A percentile compares a stretch with the other conserved stretches of the same genome.
phyloP scores from a whole-genome alignment of 305 asterid species.

The Ilex paraguariensis region DNA sequence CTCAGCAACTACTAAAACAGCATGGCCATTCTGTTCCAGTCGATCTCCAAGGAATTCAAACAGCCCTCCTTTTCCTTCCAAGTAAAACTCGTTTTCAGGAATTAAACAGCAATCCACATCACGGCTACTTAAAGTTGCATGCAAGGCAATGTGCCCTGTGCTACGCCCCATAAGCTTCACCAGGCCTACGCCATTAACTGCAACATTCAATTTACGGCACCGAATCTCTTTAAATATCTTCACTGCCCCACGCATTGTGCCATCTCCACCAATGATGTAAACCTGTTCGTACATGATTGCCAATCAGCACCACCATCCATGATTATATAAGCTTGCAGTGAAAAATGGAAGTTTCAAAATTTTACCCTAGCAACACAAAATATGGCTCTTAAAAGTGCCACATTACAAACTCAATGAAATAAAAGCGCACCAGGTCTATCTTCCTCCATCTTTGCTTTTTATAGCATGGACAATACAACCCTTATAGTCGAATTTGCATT shows the following conservation, averaged over 20 bases:
- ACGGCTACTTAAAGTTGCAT: conserved; percentile 74
- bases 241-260: conserved; percentile 75
- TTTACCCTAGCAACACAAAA: too few relatives aligned
- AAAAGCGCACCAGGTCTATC: too few relatives aligned
- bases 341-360: too few relatives aligned
- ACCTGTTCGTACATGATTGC: conserved; percentile 21
- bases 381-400: too few relatives aligned
- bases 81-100: conserved; percentile 63
- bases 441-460: too few relatives aligned
- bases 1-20: conserved; percentile 68
- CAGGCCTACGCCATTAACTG: conserved; percentile 65
- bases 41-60: conserved; percentile 46
- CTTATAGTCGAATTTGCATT: too few relatives aligned
- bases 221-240: conserved; percentile 54
- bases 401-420: too few relatives aligned
- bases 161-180: conserved; percentile 92
- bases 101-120: conserved; percentile 81
- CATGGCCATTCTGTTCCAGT: conserved; percentile 49
- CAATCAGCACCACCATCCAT: too few relatives aligned
- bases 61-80: conserved; percentile 66
- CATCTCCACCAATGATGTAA: conserved; percentile 85
- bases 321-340: too few relatives aligned
- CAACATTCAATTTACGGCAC: conserved; percentile 34
- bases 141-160: conserved; percentile 77
- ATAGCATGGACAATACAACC: too few relatives aligned